phyloP scores from a whole-genome alignment of 1,284 basidiomycete species.

The Puccinia polysora region DNA sequence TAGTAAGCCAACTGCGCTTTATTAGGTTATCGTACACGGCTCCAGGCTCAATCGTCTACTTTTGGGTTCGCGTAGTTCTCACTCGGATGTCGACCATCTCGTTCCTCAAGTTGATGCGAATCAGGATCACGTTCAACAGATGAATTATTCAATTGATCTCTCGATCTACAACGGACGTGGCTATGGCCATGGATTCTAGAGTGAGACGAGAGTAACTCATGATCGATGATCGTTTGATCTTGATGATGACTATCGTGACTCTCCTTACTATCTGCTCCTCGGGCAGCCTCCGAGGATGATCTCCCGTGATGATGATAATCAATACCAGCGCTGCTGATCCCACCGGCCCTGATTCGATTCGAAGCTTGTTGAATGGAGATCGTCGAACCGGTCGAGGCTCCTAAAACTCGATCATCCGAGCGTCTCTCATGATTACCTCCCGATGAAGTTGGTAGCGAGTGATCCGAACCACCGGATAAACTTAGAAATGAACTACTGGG shows the following conservation, averaged over 20 bases:
- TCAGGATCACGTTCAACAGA: no score
- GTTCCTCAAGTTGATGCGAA: no score
- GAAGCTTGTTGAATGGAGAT: conserved; percentile 15
- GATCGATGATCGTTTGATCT: neutral
- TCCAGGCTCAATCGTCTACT: no score
- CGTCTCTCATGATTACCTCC: neutral
- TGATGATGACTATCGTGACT: neutral
- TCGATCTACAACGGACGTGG: conserved; percentile 21
- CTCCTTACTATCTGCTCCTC: neutral
- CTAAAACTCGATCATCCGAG: neutral
- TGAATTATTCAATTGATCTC: neutral
- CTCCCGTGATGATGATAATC: neutral
- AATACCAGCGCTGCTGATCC: neutral
- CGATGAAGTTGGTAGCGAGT: neutral
- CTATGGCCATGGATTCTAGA: neutral
- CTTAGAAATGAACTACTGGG: no score
- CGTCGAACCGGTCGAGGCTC: conserved; percentile 17
- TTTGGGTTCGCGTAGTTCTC: no score
- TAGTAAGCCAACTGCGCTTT: no score
- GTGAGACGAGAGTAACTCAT: conserved; percentile 13
- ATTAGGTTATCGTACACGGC: no score
- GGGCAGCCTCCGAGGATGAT: neutral
- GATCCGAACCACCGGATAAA: neutral
- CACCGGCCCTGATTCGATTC: conserved; percentile 12
- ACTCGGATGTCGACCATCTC: no score